These are phyloP conservation scores for Tricholoma hemisulphureum DNA, from an alignment of 768 basidiomycete genomes.

Conservation along the genomic window DNA sequence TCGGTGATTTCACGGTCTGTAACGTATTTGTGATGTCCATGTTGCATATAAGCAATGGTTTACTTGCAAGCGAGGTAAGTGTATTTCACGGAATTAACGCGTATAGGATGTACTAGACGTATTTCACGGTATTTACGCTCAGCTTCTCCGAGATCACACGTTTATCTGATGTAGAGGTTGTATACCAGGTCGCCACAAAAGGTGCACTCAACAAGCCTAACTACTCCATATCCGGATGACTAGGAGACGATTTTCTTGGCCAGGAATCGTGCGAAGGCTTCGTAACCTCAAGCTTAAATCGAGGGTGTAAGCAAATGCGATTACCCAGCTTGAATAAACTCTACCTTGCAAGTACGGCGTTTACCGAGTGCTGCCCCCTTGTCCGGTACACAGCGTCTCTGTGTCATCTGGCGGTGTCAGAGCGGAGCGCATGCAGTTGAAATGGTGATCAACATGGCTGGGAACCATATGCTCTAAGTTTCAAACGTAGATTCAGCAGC, in stretches of 20 bases:
- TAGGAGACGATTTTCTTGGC: conserved; percentile 6
- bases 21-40: neutral
- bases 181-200: too few species aligned
- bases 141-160: too few species aligned
- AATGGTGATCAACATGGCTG: too few species aligned
- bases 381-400: too few species aligned
- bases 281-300: conserved; percentile 16
- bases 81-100: too few species aligned
- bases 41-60: neutral
- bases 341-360: conserved; percentile 1
- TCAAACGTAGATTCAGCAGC: neutral
- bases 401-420: neutral
- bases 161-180: too few species aligned
- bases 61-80: too few species aligned
- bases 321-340: conserved; percentile 8
- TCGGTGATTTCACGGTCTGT: neutral
- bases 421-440: too few species aligned
- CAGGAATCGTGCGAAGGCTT: conserved; percentile 1
- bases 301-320: conserved; percentile 6
- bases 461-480: too few species aligned
- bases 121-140: too few species aligned
- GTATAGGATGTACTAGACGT: too few species aligned
- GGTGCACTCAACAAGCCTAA: neutral
- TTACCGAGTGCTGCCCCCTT: conserved; percentile 6
- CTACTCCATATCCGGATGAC: conserved; percentile 8